A percentile compares a stretch with the other conserved stretches of the same genome.
Evolutionary conservation across 2,329 filamentous ascomycete species (phyloP).

Genomic region (Tolypocladium guangdongense): DNA sequence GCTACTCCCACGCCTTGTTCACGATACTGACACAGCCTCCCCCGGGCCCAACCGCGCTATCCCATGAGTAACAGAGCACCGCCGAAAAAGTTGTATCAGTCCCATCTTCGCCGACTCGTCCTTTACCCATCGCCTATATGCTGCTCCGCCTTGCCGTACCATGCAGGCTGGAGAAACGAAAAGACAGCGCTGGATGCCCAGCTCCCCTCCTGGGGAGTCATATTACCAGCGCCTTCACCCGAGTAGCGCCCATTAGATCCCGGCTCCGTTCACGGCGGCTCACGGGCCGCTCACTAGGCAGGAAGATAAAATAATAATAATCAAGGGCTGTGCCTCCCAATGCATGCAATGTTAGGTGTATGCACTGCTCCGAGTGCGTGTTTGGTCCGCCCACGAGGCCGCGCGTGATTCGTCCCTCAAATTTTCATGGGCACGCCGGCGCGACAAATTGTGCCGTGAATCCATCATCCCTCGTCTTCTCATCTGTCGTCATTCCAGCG

Average conservation of each 20-base stretch:
- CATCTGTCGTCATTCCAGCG: background rate
- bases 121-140: background rate
- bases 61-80: background rate
- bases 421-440: background rate
- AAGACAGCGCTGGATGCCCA: too few relatives aligned
- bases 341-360: background rate
- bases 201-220: background rate
- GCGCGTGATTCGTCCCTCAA: background rate
- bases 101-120: background rate
- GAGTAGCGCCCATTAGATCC: background rate
- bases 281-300: background rate
- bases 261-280: background rate
- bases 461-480: background rate
- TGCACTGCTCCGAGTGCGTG: background rate
- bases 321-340: background rate
- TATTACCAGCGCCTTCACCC: background rate
- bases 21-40: background rate
- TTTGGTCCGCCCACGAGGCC: background rate
- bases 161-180: background rate
- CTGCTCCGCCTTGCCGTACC: background rate
- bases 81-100: background rate
- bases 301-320: background rate
- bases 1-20: background rate
- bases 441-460: background rate
- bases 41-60: background rate